phyloP scores from a whole-genome alignment of 129 eudicot species.

The Chrysanthemum lavandulifolium region DNA sequence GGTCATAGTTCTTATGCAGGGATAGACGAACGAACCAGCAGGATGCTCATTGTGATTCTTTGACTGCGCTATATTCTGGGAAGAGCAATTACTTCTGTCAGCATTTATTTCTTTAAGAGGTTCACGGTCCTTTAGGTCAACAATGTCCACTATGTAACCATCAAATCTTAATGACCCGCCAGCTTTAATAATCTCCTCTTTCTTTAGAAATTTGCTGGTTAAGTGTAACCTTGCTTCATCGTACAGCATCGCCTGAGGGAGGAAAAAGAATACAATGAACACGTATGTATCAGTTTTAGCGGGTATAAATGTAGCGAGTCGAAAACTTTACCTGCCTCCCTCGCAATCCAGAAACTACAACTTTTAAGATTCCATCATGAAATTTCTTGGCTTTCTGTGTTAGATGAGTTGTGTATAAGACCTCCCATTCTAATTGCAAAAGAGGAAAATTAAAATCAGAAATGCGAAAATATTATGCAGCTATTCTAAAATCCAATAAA shows the following conservation, averaged over 20 bases:
- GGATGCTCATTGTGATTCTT: conserved; percentile 29
- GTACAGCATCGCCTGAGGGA: conserved; percentile 58
- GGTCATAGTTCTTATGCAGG: conserved; percentile 6
- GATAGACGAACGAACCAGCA: conserved; percentile 39
- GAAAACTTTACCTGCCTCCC: conserved; percentile 64
- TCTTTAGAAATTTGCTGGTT: conserved; percentile 69
- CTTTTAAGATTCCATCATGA: conserved; percentile 76
- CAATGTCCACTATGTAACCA: conserved; percentile 72
- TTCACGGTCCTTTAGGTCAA: conserved; percentile 42
- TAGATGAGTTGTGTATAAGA: conserved; percentile 77
- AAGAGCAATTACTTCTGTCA: conserved; percentile 23
- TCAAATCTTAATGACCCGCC: conserved; percentile 68
- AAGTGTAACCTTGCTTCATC: conserved; percentile 53
- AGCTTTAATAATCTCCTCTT: conserved; percentile 51
- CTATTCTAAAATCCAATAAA: conserved; percentile 16
- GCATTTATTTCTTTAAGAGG: conserved; percentile 19
- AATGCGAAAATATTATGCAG: conserved; percentile 11
- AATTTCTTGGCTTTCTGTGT: conserved; percentile 87
- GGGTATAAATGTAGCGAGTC: conserved; percentile 2
- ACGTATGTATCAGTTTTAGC: background rate
- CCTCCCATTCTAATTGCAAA: conserved; percentile 75
- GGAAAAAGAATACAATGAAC: conserved; percentile 1
- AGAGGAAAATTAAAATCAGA: background rate
- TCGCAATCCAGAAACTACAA: conserved; percentile 54
- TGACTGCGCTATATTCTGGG: conserved; percentile 22